Percentiles rank a stretch among this genome's conserved stretches.
Conservation (phyloP, 2,329 filamentous ascomycete species). For the Amauroascus verrucosus region DNA sequence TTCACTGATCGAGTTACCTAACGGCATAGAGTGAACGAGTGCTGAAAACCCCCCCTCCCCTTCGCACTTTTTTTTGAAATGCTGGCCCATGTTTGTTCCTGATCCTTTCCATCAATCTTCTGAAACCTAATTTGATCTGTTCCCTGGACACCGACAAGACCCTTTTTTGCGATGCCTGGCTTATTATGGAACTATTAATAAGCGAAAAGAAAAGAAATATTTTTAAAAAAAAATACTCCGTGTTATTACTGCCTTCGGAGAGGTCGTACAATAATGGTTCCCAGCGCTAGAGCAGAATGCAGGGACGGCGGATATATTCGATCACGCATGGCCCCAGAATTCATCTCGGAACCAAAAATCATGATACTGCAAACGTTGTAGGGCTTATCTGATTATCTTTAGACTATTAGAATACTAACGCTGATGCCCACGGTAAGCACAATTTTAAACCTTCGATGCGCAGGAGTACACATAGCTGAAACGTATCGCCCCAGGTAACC, state of each 20-base stretch:
- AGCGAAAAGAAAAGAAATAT: background rate
- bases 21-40: too few species aligned
- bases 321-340: background rate
- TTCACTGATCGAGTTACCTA: too few species aligned
- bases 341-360: too few species aligned
- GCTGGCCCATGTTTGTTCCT: background rate
- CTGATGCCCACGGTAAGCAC: background rate
- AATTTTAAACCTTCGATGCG: background rate
- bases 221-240: too few species aligned
- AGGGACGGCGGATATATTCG: background rate
- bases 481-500: background rate
- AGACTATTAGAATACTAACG: background rate
- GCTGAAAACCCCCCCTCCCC: too few species aligned
- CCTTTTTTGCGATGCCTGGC: background rate
- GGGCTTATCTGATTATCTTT: background rate
- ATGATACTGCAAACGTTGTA: too few species aligned
- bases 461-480: background rate
- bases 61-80: background rate
- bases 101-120: conserved; percentile 4
- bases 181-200: background rate
- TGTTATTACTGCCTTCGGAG: too few species aligned
- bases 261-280: too few species aligned
- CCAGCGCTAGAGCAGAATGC: too few species aligned
- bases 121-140: conserved; percentile 10
- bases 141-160: conserved; percentile 1